Percentiles rank a stretch among this genome's conserved stretches.
Conservation (phyloP, 2,329 filamentous ascomycete genomes). For the Colletotrichum siamense region DNA sequence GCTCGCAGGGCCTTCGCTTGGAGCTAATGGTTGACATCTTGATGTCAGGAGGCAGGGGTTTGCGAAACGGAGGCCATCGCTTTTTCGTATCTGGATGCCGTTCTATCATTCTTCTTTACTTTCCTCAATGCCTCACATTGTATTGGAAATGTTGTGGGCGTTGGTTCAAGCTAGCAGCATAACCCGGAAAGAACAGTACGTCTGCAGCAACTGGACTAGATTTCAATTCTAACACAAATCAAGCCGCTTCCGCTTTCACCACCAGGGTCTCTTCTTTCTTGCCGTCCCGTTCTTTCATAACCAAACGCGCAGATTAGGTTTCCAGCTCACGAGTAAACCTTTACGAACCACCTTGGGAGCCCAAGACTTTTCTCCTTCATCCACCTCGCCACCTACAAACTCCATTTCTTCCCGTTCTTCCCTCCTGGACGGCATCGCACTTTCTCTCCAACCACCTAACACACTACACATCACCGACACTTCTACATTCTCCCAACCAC, state of each 20-base stretch:
- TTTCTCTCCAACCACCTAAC: not conserved
- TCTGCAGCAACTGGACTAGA: not conserved
- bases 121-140: not conserved
- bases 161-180: not conserved
- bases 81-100: not conserved
- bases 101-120: not conserved
- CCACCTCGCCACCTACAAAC: not conserved
- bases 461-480: not conserved
- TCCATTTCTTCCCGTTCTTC: not conserved
- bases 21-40: no score
- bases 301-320: not conserved
- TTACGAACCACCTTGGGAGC: not conserved
- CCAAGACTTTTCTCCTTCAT: not conserved
- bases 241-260: not conserved
- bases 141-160: not conserved
- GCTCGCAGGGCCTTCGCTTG: no score
- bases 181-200: no score
- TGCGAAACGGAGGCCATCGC: not conserved
- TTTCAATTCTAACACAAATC: fast-evolving
- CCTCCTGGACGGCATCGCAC: not conserved
- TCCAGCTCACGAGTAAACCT: not conserved
- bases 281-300: not conserved
- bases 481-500: not conserved
- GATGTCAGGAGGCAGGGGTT: not conserved
- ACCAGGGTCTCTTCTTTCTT: not conserved